Base-by-base conservation (phyloP, 1,284 basidiomycete species). In the Tylopilus orsonianus region DNA sequence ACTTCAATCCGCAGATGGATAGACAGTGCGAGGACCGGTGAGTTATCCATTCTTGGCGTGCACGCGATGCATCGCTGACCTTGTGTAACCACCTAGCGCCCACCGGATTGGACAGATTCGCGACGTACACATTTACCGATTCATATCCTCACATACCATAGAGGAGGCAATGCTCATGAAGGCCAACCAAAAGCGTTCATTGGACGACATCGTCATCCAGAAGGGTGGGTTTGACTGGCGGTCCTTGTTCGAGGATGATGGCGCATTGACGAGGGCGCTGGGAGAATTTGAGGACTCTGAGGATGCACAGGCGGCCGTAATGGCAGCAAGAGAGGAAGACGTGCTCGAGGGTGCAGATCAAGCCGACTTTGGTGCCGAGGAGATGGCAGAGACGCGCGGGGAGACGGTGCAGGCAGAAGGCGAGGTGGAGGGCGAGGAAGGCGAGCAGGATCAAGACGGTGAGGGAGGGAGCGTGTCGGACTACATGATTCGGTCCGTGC, bases 1-100 rank as follows among this genome's bases (percentile, higher is more conserved):
- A 98, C 68, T 98, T 97, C 78, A 97, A 97, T 61, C 94, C 94
- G 0, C 93, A 96, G 56, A 97, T 97, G 87, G 95, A 98, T 65
- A 79, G 87, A 45, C 95, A 98, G 68, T 97, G 95, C 68, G 95
- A 97, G 74, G 95, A 98, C 69, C 82, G 94, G 79, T 87, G 64
- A 53, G 77, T 59, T 14, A 6, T 24, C 8, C 24, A 38, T 37
- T 26, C n/a, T 48, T 12, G 26, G 8, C 5, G n/a, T 23, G 30
- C 24, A 39, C 29, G 7, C 46, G 26, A 16, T 46, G 23, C 39
- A 26, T 41, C 34, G 23, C 41, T 54, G 44, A 53, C 48, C 22
- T 39, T 26, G 24, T 42, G 19, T 33, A 41, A 8, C 13, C 59
- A n/a, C 16, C 13, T 10, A 90, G 88, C 23, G 92, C 92, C 0